These are phyloP conservation scores for Eucalyptus paniculata DNA, from an alignment of 345 rosid genomes.

Conservation along the genomic window DNA sequence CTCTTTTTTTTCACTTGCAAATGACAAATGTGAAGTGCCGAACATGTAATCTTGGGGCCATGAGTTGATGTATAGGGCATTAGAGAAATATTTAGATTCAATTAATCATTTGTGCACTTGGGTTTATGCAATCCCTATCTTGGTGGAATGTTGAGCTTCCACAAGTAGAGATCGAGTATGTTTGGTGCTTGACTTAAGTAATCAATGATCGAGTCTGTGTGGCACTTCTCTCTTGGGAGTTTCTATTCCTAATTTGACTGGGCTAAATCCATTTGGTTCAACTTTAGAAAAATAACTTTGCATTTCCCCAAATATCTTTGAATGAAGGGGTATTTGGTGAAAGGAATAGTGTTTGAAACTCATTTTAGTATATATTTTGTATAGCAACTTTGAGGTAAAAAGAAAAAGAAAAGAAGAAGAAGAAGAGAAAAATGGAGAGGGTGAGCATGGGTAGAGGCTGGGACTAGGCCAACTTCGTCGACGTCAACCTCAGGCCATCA, in stretches of 20 bases:
- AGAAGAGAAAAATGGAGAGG: too few relatives aligned
- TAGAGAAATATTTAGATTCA: neutral
- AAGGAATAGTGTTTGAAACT: too few relatives aligned
- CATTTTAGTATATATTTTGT: too few relatives aligned
- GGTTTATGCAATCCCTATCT: neutral
- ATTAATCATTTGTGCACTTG: neutral
- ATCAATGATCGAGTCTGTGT: neutral
- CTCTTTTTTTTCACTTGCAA: neutral
- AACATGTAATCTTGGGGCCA: neutral
- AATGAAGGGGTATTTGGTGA: too few relatives aligned
- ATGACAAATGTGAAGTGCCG: neutral
- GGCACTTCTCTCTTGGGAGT: neutral
- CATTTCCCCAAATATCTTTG: too few relatives aligned
- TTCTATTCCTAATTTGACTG: neutral
- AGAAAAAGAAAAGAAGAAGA: too few relatives aligned
- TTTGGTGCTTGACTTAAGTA: neutral
- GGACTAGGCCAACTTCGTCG: too few relatives aligned
- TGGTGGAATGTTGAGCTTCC: neutral
- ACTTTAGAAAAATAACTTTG: too few relatives aligned
- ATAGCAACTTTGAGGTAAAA: too few relatives aligned
- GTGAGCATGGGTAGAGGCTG: too few relatives aligned
- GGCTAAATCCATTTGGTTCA: too few relatives aligned
- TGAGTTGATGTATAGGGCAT: neutral
- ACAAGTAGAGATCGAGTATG: neutral
- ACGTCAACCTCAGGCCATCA: too few relatives aligned